phyloP scores from a whole-genome alignment of 2,329 filamentous ascomycete species.

The Trichoderma sp. region DNA sequence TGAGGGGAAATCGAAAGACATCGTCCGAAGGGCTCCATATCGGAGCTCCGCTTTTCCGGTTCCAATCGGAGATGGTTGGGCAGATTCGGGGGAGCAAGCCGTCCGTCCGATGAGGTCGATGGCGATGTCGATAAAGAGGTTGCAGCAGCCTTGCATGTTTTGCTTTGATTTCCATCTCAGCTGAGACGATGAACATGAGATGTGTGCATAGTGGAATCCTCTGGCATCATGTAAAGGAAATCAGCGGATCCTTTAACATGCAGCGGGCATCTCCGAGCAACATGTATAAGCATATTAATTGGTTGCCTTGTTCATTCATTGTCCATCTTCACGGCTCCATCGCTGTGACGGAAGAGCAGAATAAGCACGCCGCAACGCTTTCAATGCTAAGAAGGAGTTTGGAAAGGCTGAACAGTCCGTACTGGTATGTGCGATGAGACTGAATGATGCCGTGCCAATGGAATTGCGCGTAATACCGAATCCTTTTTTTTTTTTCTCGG shows the following conservation, averaged over 20 bases:
- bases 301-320: background rate
- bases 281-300: background rate
- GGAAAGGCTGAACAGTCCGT: background rate
- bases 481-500: background rate
- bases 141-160: background rate
- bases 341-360: background rate
- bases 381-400: background rate
- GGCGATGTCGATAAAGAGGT: background rate
- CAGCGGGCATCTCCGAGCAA: background rate
- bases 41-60: conserved; percentile 9
- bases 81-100: background rate
- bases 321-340: background rate
- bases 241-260: background rate
- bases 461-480: background rate
- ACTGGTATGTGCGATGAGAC: background rate
- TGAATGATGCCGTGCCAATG: background rate
- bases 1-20: background rate
- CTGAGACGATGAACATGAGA: background rate
- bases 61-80: background rate
- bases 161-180: background rate
- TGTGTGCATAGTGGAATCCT: background rate
- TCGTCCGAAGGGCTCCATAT: background rate
- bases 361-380: background rate
- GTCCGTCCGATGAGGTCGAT: background rate
- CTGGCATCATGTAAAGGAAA: background rate